Percentiles rank a stretch among this genome's conserved stretches.
These are phyloP conservation scores for Trametes sanguinea DNA, from an alignment of 768 basidiomycete genomes.

Conservation along the genomic window DNA sequence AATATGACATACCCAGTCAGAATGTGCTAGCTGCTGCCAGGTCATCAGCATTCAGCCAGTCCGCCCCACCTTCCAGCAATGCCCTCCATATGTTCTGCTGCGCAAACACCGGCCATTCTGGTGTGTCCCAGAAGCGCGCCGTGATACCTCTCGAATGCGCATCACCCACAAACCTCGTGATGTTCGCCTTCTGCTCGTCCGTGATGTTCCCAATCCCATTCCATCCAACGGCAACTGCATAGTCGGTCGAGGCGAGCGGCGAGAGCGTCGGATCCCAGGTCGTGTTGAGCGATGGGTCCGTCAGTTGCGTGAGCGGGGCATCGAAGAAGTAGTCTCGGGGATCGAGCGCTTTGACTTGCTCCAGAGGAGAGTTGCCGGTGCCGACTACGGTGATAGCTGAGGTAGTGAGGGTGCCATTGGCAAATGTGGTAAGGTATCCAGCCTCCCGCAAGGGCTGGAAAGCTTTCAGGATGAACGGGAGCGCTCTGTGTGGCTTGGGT, in stretches of 20 bases:
- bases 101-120: conserved; percentile 48
- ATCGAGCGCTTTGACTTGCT: conserved; percentile 44
- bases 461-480: conserved; percentile 46
- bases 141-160: conserved; percentile 47
- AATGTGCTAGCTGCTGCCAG: conserved; percentile 21
- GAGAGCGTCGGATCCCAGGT: conserved; percentile 46
- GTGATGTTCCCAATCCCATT: conserved; percentile 46
- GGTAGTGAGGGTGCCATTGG: conserved; percentile 40
- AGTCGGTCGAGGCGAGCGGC: conserved; percentile 55
- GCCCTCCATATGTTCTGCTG: conserved; percentile 47
- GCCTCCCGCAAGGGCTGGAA: conserved; percentile 46
- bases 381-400: conserved; percentile 48
- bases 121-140: conserved; percentile 57
- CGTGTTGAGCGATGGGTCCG: conserved; percentile 37
- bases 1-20: not conserved
- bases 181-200: conserved; percentile 40
- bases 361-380: conserved; percentile 54
- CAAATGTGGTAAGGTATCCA: conserved; percentile 49
- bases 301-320: conserved; percentile 48
- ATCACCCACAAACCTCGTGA: conserved; percentile 43
- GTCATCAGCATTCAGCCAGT: conserved; percentile 58
- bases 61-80: conserved; percentile 44
- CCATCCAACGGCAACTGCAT: conserved; percentile 48
- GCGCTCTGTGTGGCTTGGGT: conserved; percentile 32
- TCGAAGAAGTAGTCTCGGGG: conserved; percentile 56